Conservation (phyloP, 192 early-diverging fungal genomes). For the Gamsiella multidivaricata region DNA sequence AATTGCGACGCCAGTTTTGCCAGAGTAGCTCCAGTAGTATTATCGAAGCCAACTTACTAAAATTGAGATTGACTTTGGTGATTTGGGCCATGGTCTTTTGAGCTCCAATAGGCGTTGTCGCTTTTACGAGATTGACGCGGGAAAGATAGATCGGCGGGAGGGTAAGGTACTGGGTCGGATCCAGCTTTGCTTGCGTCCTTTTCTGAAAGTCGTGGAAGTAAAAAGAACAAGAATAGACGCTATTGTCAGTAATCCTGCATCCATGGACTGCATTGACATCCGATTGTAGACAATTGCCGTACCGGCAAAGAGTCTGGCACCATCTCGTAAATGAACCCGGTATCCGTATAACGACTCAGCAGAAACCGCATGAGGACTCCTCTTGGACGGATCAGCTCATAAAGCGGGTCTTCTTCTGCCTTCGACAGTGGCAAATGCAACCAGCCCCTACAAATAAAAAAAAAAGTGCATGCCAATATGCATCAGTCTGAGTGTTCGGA, state of each 20-base stretch:
- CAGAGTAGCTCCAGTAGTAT: too few relatives aligned
- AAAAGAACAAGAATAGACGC: background rate
- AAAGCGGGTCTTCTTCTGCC: constrained; percentile 42
- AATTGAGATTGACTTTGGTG: constrained; percentile 51
- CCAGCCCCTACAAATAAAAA: constrained; percentile 35
- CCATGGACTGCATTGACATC: too few relatives aligned
- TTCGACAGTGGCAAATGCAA: constrained; percentile 49
- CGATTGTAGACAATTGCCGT: background rate
- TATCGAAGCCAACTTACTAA: constrained; percentile 53
- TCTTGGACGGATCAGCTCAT: constrained; percentile 36
- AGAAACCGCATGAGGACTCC: constrained; percentile 43
- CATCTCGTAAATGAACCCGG: constrained; percentile 48
- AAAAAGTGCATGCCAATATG: background rate
- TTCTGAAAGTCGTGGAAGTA: constrained; percentile 15
- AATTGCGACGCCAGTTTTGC: too few relatives aligned
- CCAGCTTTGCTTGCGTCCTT: constrained; percentile 44
- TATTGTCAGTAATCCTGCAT: background rate
- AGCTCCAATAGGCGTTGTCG: constrained; percentile 14
- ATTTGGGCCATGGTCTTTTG: constrained; percentile 44
- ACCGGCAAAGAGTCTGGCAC: constrained; percentile 40
- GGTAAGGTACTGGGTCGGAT: constrained; percentile 41
- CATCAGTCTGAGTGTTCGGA: too few relatives aligned
- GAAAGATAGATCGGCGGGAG: constrained; percentile 49
- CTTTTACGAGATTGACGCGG: constrained; percentile 46
- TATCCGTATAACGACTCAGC: constrained; percentile 39